Percentiles rank a stretch among this genome's conserved stretches.
These are phyloP conservation scores for Malus hybrid DNA, from an alignment of 331 rosid genomes.

Conservation along the genomic window DNA sequence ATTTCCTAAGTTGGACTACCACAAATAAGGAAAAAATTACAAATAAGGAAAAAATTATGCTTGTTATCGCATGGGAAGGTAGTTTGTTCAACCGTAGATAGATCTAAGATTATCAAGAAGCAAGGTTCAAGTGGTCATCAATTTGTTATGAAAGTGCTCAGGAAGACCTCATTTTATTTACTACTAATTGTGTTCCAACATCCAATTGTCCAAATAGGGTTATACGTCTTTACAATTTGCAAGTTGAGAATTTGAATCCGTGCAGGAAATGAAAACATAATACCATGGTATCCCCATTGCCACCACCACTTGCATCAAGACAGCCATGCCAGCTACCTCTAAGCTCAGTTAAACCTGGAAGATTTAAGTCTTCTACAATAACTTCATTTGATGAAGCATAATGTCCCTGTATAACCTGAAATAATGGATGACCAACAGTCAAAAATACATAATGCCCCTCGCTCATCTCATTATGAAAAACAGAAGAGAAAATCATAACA, in stretches of 20 bases:
- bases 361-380: slow-evolving; percentile 61
- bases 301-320: slow-evolving; percentile 94
- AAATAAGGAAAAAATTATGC: neutral
- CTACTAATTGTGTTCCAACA: neutral
- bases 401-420: slow-evolving; percentile 59
- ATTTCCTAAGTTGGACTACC: neutral
- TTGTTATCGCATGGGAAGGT: neutral
- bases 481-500: neutral
- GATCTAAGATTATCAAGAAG: neutral
- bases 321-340: slow-evolving; percentile 88
- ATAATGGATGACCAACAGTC: slow-evolving; percentile 6
- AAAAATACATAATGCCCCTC: neutral
- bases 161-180: neutral
- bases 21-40: neutral
- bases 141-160: neutral
- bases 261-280: slow-evolving; percentile 2
- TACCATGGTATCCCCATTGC: slow-evolving; percentile 95
- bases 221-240: neutral
- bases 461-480: neutral
- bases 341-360: slow-evolving; percentile 82
- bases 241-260: neutral
- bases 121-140: neutral
- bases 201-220: neutral
- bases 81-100: neutral
- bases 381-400: slow-evolving; percentile 46